A percentile compares a stretch with the other conserved stretches of the same genome.
Evolutionary conservation across 1,284 basidiomycete species (phyloP).

Genomic region (Ganoderma boninense): DNA sequence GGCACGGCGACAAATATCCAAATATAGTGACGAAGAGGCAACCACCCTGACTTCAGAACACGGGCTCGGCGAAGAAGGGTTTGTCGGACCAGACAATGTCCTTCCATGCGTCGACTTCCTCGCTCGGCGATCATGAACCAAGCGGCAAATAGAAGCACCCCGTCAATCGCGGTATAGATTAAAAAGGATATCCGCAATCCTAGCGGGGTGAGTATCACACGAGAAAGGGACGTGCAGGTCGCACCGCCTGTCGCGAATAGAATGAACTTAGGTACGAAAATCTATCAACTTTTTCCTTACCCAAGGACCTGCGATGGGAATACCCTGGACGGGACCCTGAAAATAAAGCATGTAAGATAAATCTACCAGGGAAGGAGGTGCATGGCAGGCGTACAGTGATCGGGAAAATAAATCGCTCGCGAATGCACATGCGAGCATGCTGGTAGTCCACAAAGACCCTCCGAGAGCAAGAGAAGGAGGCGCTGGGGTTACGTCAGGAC

Average conservation of each 20-base stretch:
- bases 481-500: background rate
- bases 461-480: constrained; percentile 31
- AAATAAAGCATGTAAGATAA: background rate
- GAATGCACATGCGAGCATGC: constrained; percentile 29
- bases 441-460: constrained; percentile 28
- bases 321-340: constrained; percentile 30
- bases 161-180: constrained; percentile 37
- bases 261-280: background rate
- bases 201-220: constrained; percentile 30
- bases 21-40: constrained; percentile 37
- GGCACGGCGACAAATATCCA: constrained; percentile 37
- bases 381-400: constrained; percentile 25
- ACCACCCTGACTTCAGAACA: constrained; percentile 38
- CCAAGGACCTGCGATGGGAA: constrained; percentile 30
- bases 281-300: no score
- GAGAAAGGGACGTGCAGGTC: constrained; percentile 32
- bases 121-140: constrained; percentile 35
- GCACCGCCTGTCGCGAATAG: constrained; percentile 32
- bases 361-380: background rate
- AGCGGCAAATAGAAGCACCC: constrained; percentile 29
- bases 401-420: constrained; percentile 33
- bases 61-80: constrained; percentile 36
- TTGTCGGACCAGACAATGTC: constrained; percentile 38
- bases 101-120: constrained; percentile 20
- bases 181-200: constrained; percentile 34